Evolutionary conservation across 805 yeast genomes (phyloP).

Genomic region (Spathaspora boniae): DNA sequence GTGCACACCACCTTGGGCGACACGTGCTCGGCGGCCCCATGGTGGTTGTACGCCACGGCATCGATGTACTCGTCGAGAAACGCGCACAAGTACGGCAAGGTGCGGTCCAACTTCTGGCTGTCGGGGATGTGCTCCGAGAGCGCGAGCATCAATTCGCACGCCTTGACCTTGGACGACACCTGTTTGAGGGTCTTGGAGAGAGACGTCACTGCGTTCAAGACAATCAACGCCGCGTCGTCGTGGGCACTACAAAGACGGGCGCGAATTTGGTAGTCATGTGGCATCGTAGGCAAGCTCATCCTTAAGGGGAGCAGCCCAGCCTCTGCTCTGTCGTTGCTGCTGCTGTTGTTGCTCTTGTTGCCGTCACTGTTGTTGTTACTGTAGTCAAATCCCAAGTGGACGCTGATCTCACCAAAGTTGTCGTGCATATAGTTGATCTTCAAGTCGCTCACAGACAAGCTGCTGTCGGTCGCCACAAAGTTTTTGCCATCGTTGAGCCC

Average conservation of each 20-base stretch:
- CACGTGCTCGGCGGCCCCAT: background rate
- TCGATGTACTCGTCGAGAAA: slow-evolving; percentile 58
- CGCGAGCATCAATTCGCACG: slow-evolving; percentile 72
- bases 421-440: slow-evolving; percentile 58
- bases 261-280: slow-evolving; percentile 28
- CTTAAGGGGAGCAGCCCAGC: slow-evolving; percentile 13
- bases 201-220: slow-evolving; percentile 57
- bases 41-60: slow-evolving; percentile 9
- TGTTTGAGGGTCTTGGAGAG: slow-evolving; percentile 58
- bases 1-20: slow-evolving; percentile 62
- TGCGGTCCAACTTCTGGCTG: slow-evolving; percentile 80
- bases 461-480: slow-evolving; percentile 15
- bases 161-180: slow-evolving; percentile 59
- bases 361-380: background rate
- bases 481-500: slow-evolving; percentile 22
- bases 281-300: slow-evolving; percentile 52
- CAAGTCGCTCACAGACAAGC: slow-evolving; percentile 30
- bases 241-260: slow-evolving; percentile 4
- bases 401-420: slow-evolving; percentile 48
- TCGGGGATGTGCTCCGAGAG: slow-evolving; percentile 76
- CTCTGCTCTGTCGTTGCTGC: too few relatives aligned
- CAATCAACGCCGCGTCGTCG: slow-evolving; percentile 47
- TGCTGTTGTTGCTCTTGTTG: background rate
- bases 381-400: slow-evolving; percentile 23
- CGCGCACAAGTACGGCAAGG: slow-evolving; percentile 75